A percentile compares a stretch with the other conserved stretches of the same genome.
These are phyloP conservation scores for Senecio squalidus DNA, from an alignment of 140 eudicot species.

Conservation along the genomic window DNA sequence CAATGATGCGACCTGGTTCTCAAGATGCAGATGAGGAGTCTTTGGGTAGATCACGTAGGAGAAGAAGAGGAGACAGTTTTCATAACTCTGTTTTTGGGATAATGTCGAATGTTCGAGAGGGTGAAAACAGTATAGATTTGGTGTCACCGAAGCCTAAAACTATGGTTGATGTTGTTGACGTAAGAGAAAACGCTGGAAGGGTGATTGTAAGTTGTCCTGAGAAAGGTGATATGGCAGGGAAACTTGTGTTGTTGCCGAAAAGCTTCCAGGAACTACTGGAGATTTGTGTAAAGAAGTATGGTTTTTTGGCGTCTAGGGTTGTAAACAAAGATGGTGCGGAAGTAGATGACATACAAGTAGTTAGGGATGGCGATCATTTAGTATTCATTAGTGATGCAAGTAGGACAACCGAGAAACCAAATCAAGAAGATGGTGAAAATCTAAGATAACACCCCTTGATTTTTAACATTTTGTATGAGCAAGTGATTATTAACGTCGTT, in stretches of 20 bases:
- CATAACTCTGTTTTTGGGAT: slow-evolving; percentile 84
- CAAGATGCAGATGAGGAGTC: slow-evolving; percentile 34
- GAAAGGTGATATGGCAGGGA: slow-evolving; percentile 60
- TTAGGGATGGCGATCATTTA: slow-evolving; percentile 88
- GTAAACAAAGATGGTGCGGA: slow-evolving; percentile 61
- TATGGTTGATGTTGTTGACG: not conserved
- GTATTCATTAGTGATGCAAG: slow-evolving; percentile 42
- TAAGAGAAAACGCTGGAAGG: slow-evolving; percentile 33
- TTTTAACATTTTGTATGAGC: not conserved
- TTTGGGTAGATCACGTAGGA: slow-evolving; percentile 34
- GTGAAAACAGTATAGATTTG: slow-evolving; percentile 35
- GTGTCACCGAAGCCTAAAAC: slow-evolving; percentile 32
- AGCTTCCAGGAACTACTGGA: slow-evolving; percentile 58
- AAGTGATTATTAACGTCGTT: not conserved
- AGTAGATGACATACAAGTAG: slow-evolving; percentile 62
- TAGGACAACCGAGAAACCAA: slow-evolving; percentile 4
- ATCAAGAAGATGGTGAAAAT: slow-evolving; percentile 17
- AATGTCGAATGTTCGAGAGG: slow-evolving; percentile 57
- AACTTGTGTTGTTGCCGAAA: slow-evolving; percentile 62
- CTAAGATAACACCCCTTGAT: slow-evolving; percentile 25
- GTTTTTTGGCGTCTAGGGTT: slow-evolving; percentile 43
- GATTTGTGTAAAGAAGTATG: slow-evolving; percentile 53
- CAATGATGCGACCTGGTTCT: slow-evolving; percentile 20
- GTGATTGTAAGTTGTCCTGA: slow-evolving; percentile 71
- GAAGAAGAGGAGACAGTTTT: slow-evolving; percentile 53